Base-by-base conservation (phyloP, 2,329 filamentous ascomycete genomes). In the Fonsecaea multimorphosa region DNA sequence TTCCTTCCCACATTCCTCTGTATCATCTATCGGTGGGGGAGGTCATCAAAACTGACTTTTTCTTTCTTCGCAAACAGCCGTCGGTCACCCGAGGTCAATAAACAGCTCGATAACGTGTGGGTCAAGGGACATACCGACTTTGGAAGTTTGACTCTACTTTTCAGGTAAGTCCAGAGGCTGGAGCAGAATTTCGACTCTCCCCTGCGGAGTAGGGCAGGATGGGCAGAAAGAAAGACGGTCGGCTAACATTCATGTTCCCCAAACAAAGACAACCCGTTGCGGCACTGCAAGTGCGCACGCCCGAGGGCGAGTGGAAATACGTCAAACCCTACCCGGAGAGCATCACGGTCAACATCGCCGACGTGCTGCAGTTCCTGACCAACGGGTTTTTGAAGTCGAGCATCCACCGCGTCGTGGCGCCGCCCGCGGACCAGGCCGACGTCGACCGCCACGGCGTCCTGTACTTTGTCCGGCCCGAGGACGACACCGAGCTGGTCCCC, bases 61-160 rank as follows among this genome's bases (percentile, higher is more conserved):
- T 36, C 27, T 19, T 40, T 40, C 38, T 24, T 24, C 22, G 12
- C 14, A 9, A 14, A 16, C 32, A 60, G 58, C 16, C 79, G 80
- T 0, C 82, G 84, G 36, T 79, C 78, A 0, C 73, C 76, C 0
- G 80, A 84, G 36, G 80, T 84, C 60, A 82, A 81, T 61, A 79
- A 77, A 12, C 76, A 76, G 46, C 75, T 78, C 1, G 78, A 81
- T 1, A 75, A 76, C 40, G 76, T 84, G 0, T 82, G 81, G 61
- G 76, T 79, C 0, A 76, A 77, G 0, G 84, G 85, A 0, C 85
- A 87, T 69, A 87, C 85, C 0, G 85, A 87, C 68, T 77, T 86
- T 2, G 85, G 85, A 0, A 84, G 82, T 0, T 75, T 86, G 1
- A 87, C 85, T 0, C 75, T 87, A 3, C 77, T 87, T 0, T 87